These are phyloP conservation scores for Parietichytrium sp. DNA, from an alignment of 108 stramenopile species.

Conservation along the genomic window DNA sequence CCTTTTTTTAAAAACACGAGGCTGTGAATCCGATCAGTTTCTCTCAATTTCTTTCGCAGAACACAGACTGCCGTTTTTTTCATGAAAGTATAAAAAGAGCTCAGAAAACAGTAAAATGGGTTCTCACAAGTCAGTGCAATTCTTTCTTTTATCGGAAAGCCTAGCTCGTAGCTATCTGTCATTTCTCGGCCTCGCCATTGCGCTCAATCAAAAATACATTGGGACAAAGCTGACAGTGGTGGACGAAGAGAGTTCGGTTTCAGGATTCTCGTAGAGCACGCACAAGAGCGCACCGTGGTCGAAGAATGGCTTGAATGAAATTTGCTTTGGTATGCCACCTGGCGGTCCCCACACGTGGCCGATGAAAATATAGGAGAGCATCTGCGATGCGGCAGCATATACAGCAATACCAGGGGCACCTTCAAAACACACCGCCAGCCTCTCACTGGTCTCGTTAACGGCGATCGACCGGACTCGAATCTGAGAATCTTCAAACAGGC, in stretches of 20 bases:
- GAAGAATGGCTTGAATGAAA: neutral
- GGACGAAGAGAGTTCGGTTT: conserved; percentile 15
- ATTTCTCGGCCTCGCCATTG: no score
- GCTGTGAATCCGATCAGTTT: no score
- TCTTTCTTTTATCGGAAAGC: no score
- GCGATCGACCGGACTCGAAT: neutral
- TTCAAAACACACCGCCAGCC: neutral
- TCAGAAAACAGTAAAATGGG: no score
- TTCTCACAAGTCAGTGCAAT: no score
- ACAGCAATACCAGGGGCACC: neutral
- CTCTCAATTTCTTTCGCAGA: no score
- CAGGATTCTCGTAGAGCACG: neutral
- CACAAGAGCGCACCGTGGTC: neutral
- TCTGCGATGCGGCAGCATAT: conserved; percentile 30
- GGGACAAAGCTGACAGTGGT: conserved; percentile 29
- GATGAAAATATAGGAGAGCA: neutral
- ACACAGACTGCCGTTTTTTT: no score
- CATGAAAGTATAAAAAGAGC: no score
- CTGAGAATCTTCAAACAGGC: neutral
- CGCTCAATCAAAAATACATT: no score
- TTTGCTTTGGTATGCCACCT: neutral
- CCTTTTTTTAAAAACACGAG: no score
- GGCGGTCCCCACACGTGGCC: conserved; percentile 26
- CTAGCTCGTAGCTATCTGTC: no score
- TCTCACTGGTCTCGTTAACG: neutral